These are phyloP conservation scores for Halophytophthora batemanensis DNA, from an alignment of 352 stramenopile species.

Conservation along the genomic window DNA sequence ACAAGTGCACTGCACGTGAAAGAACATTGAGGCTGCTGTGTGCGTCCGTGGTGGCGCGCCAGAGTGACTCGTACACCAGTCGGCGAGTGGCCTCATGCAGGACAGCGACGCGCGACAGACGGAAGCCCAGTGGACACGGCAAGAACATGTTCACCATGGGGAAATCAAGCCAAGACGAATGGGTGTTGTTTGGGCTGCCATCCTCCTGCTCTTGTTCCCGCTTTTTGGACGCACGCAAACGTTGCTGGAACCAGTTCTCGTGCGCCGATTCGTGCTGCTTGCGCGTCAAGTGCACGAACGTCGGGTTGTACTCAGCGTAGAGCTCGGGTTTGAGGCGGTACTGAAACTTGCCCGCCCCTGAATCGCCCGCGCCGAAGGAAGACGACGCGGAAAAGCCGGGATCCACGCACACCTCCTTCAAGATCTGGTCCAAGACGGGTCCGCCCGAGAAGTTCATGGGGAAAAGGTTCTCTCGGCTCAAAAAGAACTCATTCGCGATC, in stretches of 20 bases:
- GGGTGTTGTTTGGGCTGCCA: conserved; percentile 52
- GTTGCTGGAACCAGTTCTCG: conserved; percentile 86
- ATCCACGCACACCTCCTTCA: conserved; percentile 70
- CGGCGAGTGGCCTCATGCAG: conserved; percentile 54
- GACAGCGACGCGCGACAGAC: conserved; percentile 51
- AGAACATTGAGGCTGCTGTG: conserved; percentile 64
- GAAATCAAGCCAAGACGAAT: conserved; percentile 78
- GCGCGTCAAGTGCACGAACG: conserved; percentile 82
- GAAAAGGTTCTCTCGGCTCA: conserved; percentile 73
- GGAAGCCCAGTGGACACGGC: conserved; percentile 61
- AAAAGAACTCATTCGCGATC: conserved; percentile 81
- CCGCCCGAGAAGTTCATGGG: conserved; percentile 64
- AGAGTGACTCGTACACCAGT: conserved; percentile 73
- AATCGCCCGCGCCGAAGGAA: conserved; percentile 22
- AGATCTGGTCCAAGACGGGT: conserved; percentile 64
- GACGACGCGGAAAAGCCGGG: conserved; percentile 17
- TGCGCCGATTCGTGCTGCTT: conserved; percentile 87
- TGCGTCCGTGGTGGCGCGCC: conserved; percentile 50
- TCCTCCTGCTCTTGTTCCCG: conserved; percentile 64
- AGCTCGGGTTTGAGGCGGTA: conserved; percentile 82
- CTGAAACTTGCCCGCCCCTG: conserved; percentile 59
- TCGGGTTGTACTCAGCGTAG: conserved; percentile 82
- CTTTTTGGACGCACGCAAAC: conserved; percentile 62
- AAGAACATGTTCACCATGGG: conserved; percentile 82
- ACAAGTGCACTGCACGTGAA: conserved; percentile 70